Evolutionary conservation across 2,329 filamentous ascomycete species (phyloP), one percentile per base, ranked within the genome.

Genomic region (Bipolaris cookei): DNA sequence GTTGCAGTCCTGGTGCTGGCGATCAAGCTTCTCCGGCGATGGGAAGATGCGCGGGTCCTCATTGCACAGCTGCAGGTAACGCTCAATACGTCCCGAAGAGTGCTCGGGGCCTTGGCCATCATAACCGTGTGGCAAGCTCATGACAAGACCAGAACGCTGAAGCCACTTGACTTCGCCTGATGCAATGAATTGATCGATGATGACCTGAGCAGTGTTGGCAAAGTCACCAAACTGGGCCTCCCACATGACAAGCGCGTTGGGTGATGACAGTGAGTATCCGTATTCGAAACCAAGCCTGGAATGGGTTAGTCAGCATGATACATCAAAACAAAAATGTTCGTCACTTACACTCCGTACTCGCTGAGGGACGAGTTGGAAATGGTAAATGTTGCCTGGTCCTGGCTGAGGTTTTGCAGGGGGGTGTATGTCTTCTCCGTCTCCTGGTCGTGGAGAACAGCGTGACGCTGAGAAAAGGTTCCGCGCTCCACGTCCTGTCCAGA

Each of bases 201-300:
- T 96, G 78, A 92, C 96, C 81, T 99, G 95, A 41, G 95, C 94
- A 74, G 97, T 99, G 86, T 99, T 99, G 84, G 95, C 95, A 73
- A 99, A 99, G 80, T 99, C 95, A 84, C 95, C 95, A 73, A 99
- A 99, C 80, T 99, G 95, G 35, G 95, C 95, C 82, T 99, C 95
- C 95, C 95, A 99, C 88, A 99, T 96, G 69, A 99, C 94, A 23
- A 99, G 87, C 35, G 95, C 94, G 76, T 97, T 96, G 56, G 95
- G 95, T 28, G 95, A 98, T 25, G 93, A 96, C 59, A 99, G 82
- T 3, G 95, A 99, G 83, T 99, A 99, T 59, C 95, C 95, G 73
- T 99, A 99, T 80, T 99, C 95, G 77, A 99, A 99, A 51, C 95
- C 95, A 61, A 99, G 90, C 60, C 87, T 90, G 47, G 51, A 13